Conservation (phyloP, 2,329 filamentous ascomycete genomes). For the Nothophaeocryptopus gaeumannii region DNA sequence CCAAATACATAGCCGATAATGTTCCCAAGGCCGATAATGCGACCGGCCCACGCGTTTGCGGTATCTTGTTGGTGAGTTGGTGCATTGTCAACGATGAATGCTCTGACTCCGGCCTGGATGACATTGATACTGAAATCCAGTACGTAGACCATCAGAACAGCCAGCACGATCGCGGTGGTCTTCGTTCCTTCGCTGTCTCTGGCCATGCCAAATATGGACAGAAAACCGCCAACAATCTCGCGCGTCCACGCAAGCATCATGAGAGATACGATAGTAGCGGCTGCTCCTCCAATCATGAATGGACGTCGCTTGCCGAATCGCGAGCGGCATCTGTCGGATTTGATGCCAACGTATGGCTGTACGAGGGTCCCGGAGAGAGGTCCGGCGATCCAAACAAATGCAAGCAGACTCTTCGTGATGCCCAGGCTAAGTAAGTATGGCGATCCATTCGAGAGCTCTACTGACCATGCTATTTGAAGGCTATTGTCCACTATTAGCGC, state of each 20-base stretch:
- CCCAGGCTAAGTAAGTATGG: conserved; percentile 54
- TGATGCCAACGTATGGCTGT: conserved; percentile 54
- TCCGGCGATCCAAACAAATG: conserved; percentile 56
- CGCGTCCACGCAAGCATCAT: conserved; percentile 51
- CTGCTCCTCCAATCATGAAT: conserved; percentile 51
- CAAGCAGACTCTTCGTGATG: conserved; percentile 51
- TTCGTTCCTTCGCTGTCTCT: conserved; percentile 63
- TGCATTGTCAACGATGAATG: conserved; percentile 90
- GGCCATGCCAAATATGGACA: conserved; percentile 69
- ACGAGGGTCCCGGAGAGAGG: conserved; percentile 53
- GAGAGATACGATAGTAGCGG: conserved; percentile 50
- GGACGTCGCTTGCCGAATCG: conserved; percentile 51
- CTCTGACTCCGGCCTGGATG: conserved; percentile 85
- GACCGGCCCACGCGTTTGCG: conserved; percentile 91
- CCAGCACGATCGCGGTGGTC: conserved; percentile 68
- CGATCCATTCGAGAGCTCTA: conserved; percentile 90
- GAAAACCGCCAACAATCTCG: conserved; percentile 60
- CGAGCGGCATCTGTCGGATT: conserved; percentile 51
- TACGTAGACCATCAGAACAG: conserved; percentile 82
- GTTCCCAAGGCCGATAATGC: conserved; percentile 82
- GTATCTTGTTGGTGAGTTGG: conserved; percentile 90
- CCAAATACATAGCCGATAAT: conserved; percentile 87
- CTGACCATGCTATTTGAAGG: conserved; percentile 91
- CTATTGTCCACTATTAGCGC: conserved; percentile 38
- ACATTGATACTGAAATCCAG: conserved; percentile 96